A percentile compares a stretch with the other conserved stretches of the same genome.
These are phyloP conservation scores for Calonectria crousiana DNA, from an alignment of 2,329 filamentous ascomycete genomes.

Conservation along the genomic window DNA sequence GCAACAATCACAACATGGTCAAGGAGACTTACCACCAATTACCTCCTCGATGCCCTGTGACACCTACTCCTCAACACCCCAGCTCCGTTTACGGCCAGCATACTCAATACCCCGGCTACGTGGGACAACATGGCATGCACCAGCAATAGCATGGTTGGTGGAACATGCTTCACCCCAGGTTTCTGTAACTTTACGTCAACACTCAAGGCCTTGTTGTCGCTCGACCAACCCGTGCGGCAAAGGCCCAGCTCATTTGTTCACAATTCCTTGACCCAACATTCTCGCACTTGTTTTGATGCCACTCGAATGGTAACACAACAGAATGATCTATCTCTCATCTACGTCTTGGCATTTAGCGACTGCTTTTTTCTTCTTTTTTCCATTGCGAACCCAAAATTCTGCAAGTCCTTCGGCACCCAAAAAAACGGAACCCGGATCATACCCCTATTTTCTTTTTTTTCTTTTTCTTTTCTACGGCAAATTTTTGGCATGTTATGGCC, in stretches of 20 bases:
- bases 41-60: conserved; percentile 71
- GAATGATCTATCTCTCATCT: conserved; percentile 50
- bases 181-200: conserved; percentile 18
- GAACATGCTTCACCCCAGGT: background rate
- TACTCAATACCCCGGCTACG: conserved; percentile 52
- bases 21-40: conserved; percentile 61
- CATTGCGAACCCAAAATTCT: conserved; percentile 48
- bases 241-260: conserved; percentile 22
- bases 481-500: conserved; percentile 41
- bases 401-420: conserved; percentile 54
- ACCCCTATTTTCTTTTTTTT: conserved; percentile 45
- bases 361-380: conserved; percentile 50
- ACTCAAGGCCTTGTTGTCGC: conserved; percentile 12
- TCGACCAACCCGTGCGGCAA: conserved; percentile 17
- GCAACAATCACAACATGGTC: conserved; percentile 55
- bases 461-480: conserved; percentile 37
- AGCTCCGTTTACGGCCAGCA: conserved; percentile 49
- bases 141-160: conserved; percentile 53
- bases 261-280: conserved; percentile 38
- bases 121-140: conserved; percentile 57
- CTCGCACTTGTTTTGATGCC: conserved; percentile 47
- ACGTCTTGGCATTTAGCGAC: conserved; percentile 62
- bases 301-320: conserved; percentile 46
- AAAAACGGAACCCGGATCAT: conserved; percentile 55
- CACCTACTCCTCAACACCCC: conserved; percentile 67